Conservation (phyloP, 345 rosid species). For the Aurinia saxatilis region DNA sequence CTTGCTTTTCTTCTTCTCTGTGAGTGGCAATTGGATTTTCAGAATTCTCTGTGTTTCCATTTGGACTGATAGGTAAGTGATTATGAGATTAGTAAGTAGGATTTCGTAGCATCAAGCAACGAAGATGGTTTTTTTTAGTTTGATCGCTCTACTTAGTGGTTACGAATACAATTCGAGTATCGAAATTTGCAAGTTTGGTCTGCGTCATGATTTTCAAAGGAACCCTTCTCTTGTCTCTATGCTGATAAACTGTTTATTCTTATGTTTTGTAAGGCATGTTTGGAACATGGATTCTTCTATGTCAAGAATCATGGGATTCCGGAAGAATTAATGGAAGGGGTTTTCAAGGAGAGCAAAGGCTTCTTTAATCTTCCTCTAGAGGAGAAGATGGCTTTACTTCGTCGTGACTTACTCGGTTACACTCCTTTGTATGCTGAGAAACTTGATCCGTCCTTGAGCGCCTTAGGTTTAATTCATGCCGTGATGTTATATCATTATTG, state of each 20-base stretch:
- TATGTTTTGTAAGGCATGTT: conserved; percentile 53
- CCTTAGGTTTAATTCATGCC: conserved; percentile 15
- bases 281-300: conserved; percentile 85
- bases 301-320: conserved; percentile 72
- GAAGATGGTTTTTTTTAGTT: too few species aligned
- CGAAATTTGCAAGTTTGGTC: too few species aligned
- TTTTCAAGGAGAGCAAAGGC: conserved; percentile 42
- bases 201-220: background rate
- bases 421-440: conserved; percentile 52
- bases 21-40: background rate
- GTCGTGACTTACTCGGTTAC: conserved; percentile 58
- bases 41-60: background rate
- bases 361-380: conserved; percentile 58
- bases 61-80: background rate
- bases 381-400: conserved; percentile 48
- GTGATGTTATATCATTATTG: background rate
- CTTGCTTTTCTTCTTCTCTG: background rate
- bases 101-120: background rate
- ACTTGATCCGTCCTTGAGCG: conserved; percentile 31
- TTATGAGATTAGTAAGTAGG: background rate
- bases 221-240: background rate
- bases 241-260: background rate
- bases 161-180: too few species aligned
- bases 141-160: too few species aligned
- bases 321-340: conserved; percentile 35